Evolutionary conservation across 1,284 basidiomycete species (phyloP).

Genomic region (Macrocybe sp.): DNA sequence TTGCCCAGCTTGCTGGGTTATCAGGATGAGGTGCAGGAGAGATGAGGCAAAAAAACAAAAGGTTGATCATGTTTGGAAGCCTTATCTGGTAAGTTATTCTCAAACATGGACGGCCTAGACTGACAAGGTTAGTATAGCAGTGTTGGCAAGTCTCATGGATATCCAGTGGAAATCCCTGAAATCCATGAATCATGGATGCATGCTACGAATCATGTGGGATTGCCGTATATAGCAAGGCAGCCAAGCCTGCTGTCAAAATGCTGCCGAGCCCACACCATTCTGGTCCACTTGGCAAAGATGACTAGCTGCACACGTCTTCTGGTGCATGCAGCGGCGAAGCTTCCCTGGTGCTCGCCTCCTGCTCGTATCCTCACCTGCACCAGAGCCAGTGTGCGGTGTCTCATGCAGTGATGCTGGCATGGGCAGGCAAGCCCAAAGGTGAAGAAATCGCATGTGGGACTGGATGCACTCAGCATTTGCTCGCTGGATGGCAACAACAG

Average conservation of each 20-base stretch:
- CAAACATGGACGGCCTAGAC: too few relatives aligned
- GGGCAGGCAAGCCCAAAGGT: constrained; percentile 11
- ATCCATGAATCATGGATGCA: too few relatives aligned
- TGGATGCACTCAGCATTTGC: constrained; percentile 11
- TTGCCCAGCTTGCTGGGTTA: too few relatives aligned
- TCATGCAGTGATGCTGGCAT: constrained; percentile 14
- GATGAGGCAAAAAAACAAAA: too few relatives aligned
- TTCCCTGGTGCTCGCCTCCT: background rate
- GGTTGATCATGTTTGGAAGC: too few relatives aligned
- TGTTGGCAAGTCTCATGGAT: too few relatives aligned
- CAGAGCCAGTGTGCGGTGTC: constrained; percentile 1
- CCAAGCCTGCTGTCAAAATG: constrained; percentile 4
- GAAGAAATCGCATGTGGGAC: constrained; percentile 6
- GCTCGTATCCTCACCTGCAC: constrained; percentile 10
- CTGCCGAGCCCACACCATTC: background rate
- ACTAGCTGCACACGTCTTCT: background rate
- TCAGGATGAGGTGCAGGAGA: too few relatives aligned
- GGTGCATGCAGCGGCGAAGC: background rate
- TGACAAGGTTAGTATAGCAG: too few relatives aligned
- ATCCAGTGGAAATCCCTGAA: too few relatives aligned
- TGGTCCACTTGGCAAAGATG: background rate
- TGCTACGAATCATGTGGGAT: too few relatives aligned
- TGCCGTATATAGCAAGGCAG: too few relatives aligned
- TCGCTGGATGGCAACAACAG: background rate
- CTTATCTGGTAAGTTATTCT: too few relatives aligned